Conservation (phyloP, 2,329 filamentous ascomycete genomes). For the Lachnellula occidentalis region DNA sequence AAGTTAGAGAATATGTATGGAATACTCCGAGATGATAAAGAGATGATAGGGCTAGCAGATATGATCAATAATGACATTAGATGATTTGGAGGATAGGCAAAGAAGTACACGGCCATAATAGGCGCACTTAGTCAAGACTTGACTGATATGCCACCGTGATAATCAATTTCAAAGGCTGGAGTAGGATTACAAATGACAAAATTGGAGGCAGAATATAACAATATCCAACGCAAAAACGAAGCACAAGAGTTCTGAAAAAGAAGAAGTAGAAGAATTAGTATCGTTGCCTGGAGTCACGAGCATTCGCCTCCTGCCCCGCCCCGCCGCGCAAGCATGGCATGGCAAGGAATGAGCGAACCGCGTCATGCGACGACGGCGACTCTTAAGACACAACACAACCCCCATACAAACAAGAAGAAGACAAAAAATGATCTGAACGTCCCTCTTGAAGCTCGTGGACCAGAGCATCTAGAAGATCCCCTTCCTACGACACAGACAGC, state of each 20-base stretch:
- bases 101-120: too few species aligned
- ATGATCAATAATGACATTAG: too few species aligned
- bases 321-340: background rate
- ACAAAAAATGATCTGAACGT: background rate
- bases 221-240: too few species aligned
- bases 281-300: slow-evolving; percentile 2
- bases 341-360: background rate
- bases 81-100: too few species aligned
- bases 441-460: background rate
- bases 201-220: too few species aligned
- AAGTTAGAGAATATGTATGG: too few species aligned
- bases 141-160: too few species aligned
- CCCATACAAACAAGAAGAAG: background rate
- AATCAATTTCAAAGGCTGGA: too few species aligned
- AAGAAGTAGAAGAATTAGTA: background rate
- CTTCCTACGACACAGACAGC: background rate
- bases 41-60: too few species aligned
- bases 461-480: background rate
- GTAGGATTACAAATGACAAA: too few species aligned
- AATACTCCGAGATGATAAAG: too few species aligned
- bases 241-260: background rate
- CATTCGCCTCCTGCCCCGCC: background rate
- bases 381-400: background rate
- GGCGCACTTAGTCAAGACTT: too few species aligned
- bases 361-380: background rate